Percentiles rank a stretch among this genome's conserved stretches.
phyloP scores from a whole-genome alignment of 768 basidiomycete species.

The Suillus clintonianus region DNA sequence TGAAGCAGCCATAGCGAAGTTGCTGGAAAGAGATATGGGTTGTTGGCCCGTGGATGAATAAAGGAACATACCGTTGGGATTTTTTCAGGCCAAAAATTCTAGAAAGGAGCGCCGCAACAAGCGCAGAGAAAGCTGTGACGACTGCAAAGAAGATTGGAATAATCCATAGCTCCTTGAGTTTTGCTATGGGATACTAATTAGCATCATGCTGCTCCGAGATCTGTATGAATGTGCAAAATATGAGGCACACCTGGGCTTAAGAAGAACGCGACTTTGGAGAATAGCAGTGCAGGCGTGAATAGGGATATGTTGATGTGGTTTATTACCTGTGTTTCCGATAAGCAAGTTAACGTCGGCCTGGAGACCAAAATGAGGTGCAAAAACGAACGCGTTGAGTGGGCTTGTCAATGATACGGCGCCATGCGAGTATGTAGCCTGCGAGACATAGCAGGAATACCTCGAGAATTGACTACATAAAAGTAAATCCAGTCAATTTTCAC shows the following conservation, averaged over 20 bases:
- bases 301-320: conserved; percentile 85
- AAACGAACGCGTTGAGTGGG: conserved; percentile 77
- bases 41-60: not conserved
- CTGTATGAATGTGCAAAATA: not conserved
- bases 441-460: conserved; percentile 87
- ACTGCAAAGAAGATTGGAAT: conserved; percentile 85
- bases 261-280: conserved; percentile 95
- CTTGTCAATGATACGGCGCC: conserved; percentile 82
- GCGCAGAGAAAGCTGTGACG: conserved; percentile 72
- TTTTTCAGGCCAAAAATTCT: conserved; percentile 64
- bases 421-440: conserved; percentile 81
- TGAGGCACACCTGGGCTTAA: conserved; percentile 64
- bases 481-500: not conserved
- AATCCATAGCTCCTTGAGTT: conserved; percentile 81
- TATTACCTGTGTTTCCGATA: conserved; percentile 45
- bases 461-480: conserved; percentile 75
- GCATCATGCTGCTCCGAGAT: no score
- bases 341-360: conserved; percentile 3
- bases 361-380: not conserved
- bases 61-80: conserved; percentile 68
- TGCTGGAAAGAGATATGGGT: conserved; percentile 39
- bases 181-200: conserved; percentile 42
- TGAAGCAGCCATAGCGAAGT: conserved; percentile 76
- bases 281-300: conserved; percentile 85
- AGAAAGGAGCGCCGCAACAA: conserved; percentile 64